Percentiles rank a stretch among this genome's conserved stretches.
Conservation (phyloP, 202 grass and related monocot genomes). For the Setaria italica region DNA sequence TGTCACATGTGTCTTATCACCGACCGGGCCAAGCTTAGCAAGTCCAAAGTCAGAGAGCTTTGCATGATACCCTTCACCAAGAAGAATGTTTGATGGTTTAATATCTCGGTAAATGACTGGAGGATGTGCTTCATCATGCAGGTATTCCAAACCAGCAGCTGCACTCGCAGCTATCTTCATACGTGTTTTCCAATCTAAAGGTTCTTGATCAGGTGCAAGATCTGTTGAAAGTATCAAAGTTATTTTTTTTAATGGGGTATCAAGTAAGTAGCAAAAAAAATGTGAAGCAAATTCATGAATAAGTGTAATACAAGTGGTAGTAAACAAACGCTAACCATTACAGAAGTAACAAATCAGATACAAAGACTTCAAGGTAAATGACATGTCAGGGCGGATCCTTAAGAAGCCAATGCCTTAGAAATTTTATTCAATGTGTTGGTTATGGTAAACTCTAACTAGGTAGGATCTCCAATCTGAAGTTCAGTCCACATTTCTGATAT, state of each 20-base stretch:
- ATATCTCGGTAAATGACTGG: conserved; percentile 83
- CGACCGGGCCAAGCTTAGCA: conserved; percentile 78
- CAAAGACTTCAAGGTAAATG: conserved; percentile 7
- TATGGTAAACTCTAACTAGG: conserved; percentile 1
- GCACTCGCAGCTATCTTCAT: conserved; percentile 80
- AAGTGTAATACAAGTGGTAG: background rate
- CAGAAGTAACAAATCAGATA: background rate
- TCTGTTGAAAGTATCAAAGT: conserved; percentile 52
- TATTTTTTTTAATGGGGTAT: conserved; percentile 21
- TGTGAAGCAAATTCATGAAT: background rate
- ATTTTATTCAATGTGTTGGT: background rate
- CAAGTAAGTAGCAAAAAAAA: conserved; percentile 20
- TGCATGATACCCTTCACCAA: conserved; percentile 73
- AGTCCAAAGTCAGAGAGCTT: conserved; percentile 87
- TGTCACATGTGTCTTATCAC: conserved; percentile 85
- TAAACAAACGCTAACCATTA: conserved; percentile 37
- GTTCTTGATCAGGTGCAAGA: conserved; percentile 51
- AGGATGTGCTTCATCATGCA: conserved; percentile 70
- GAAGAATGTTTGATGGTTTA: conserved; percentile 86
- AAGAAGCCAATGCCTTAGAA: conserved; percentile 1
- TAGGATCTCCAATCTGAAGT: conserved; percentile 1
- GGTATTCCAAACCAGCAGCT: conserved; percentile 78
- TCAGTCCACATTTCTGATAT: conserved; percentile 1
- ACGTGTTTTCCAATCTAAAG: conserved; percentile 72
- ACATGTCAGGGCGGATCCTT: conserved; percentile 6